Base-by-base conservation (phyloP, 2,329 filamentous ascomycete genomes). In the Diplodia intermedia region DNA sequence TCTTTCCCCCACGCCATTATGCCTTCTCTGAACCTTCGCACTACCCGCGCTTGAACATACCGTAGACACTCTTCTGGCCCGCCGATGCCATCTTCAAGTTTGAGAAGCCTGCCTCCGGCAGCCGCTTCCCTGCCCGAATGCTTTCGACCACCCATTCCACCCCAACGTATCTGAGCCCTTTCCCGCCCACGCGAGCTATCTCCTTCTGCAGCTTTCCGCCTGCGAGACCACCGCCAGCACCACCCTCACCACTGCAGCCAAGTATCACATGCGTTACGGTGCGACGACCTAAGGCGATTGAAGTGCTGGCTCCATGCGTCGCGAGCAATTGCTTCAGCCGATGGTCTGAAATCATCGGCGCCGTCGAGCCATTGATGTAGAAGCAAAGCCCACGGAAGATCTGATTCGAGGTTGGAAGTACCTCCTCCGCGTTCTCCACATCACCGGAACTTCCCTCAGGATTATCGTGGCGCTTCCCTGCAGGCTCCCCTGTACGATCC, bases 331-430 rank as follows among this genome's bases (percentile, higher is more conserved):
- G 89, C 82, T 95, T 96, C 68, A 97, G 86, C 76, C 88, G 91
- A 81, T 97, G 91, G 78, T 97, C 94, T 15, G 92, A 96, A 70
- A 97, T 86, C 29, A 88, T 79, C 1, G 94, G 93, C 69, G 89
- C 86, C 2, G 93, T 97, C 72, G 91, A 94, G 69, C 93, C 93
- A 79, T 97, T 97, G 79, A 97, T 86, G 80, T 94, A 95, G 73
- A 97, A 86, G 63, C 87, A 89, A 26, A 93, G 84, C 18, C 89
- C 87, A 54, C 86, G 80, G 76, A 97, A 94, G 65, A 96, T 86
- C 56, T 82, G 77, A 55, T 73, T 78, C 47, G 47, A 26, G 6
- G 65, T 31, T n/a, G 53, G 14, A 26, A 33, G 29, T 40, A 31
- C 43, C 23, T 52, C 29, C 9, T 61, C 68, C 26, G 18, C 47